Conservation (phyloP, 140 eudicot genomes). For the Oenanthe javanica region DNA sequence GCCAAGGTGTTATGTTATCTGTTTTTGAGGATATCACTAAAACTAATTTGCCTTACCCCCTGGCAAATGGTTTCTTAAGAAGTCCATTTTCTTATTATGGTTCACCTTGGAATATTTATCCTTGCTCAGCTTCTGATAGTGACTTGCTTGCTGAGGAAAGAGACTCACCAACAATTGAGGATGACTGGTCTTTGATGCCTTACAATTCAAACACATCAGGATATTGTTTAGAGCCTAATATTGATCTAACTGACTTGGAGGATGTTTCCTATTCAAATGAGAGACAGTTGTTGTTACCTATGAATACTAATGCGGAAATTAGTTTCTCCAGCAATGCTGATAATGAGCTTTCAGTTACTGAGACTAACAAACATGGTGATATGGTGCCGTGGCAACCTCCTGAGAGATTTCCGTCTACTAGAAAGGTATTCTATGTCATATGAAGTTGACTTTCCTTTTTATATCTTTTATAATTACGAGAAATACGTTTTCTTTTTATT, state of each 20-base stretch:
- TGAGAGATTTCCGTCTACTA: conserved; percentile 60
- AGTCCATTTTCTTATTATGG: neutral
- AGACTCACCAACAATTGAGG: conserved; percentile 13
- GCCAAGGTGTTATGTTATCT: conserved; percentile 6
- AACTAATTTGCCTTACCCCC: neutral
- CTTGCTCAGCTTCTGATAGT: conserved; percentile 10
- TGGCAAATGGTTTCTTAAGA: neutral
- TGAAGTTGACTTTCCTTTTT: neutral
- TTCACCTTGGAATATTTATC: conserved; percentile 13
- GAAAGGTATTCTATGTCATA: conserved; percentile 54
- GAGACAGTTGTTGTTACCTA: conserved; percentile 20
- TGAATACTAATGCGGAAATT: conserved; percentile 17
- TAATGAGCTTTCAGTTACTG: conserved; percentile 22
- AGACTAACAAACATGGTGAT: conserved; percentile 8
- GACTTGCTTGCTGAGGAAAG: conserved; percentile 15
- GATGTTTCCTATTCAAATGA: conserved; percentile 12
- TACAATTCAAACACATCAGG: conserved; percentile 15
- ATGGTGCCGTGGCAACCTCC: conserved; percentile 28
- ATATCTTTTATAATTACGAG: neutral
- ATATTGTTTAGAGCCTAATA: conserved; percentile 19
- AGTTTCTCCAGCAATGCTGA: conserved; percentile 10
- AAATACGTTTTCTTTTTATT: neutral
- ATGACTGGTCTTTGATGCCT: conserved; percentile 21
- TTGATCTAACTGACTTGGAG: conserved; percentile 10
- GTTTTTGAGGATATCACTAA: conserved; percentile 13